Base-by-base conservation (phyloP, 768 basidiomycete species). In the Xerocomus potaroensis region DNA sequence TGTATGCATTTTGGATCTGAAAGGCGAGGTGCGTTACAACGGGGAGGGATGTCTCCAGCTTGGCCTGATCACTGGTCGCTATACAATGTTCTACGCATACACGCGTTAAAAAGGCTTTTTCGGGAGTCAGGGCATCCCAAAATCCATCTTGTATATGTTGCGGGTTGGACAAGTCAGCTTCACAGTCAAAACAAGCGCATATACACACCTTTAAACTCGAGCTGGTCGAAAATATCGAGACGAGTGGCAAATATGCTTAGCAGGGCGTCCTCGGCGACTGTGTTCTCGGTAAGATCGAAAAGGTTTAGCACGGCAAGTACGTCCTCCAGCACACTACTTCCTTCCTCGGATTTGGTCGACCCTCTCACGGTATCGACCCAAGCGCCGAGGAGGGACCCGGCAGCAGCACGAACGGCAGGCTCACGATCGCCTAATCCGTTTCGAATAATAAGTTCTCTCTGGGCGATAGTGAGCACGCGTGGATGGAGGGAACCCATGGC, bases 381-480 rank as follows among this genome's bases (percentile, higher is more conserved):
- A 7, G 69, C 72, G 0, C 75, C 79, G 14, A 97, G 66, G 37
- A 96, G 76, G 2, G 75, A 75, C 2, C 76, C 82, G 0, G 92
- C 84, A 1, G 89, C 90, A 15, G 75, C 68, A 24, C 83, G 75
- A 3, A 97, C 91, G 2, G 68, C 62, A 0, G 75, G 70, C 48
- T 96, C 91, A 22, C 95, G 79, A 66, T 97, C 95, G 0, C 88
- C 84, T 3, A 97, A 72, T 2, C 95, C 95, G 58, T 87, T 81
- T 16, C 78, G 76, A 2, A 95, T 80, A 38, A 95, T 78, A 19
- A 78, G 69, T 57, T 91, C 87, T 10, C 93, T 73, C 56, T 94
- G 88, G 0, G 76, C 68, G 22, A 89, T 80, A 2, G 76, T 78
- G 31, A 97, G 70, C 3, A 72, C 72, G 3, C 77, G 72, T 1